phyloP scores from a whole-genome alignment of 148 eudicot genomes.

The Arbutus unedo region DNA sequence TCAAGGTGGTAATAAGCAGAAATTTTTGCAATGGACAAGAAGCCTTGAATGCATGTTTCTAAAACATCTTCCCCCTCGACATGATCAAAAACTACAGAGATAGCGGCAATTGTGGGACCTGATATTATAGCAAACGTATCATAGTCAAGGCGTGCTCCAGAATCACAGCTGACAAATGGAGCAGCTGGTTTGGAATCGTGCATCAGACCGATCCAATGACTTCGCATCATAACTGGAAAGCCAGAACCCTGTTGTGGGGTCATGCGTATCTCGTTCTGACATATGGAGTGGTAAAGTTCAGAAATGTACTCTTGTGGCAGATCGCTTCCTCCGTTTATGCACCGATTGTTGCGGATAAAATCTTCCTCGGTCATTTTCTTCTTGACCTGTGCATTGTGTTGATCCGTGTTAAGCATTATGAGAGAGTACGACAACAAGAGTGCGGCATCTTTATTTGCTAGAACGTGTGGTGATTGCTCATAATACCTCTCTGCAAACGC shows the following conservation, averaged over 20 bases:
- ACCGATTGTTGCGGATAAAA: conserved; percentile 83
- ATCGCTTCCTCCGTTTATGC: conserved; percentile 86
- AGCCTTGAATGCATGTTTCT: conserved; percentile 88
- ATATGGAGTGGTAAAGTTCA: conserved; percentile 78
- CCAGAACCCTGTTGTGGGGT: conserved; percentile 72
- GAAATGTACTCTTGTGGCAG: conserved; percentile 77
- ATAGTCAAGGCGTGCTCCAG: conserved; percentile 70
- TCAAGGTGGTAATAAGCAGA: conserved; percentile 75
- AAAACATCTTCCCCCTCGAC: conserved; percentile 80
- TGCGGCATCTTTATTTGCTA: conserved; percentile 92
- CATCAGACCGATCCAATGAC: conserved; percentile 84
- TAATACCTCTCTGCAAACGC: conserved; percentile 89
- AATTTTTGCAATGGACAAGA: conserved; percentile 77
- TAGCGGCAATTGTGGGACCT: conserved; percentile 93
- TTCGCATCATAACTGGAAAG: conserved; percentile 59
- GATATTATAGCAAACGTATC: conserved; percentile 90
- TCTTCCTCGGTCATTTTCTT: conserved; percentile 96
- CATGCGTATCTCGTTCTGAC: conserved; percentile 81
- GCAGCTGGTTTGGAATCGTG: conserved; percentile 68
- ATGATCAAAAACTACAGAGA: conserved; percentile 90
- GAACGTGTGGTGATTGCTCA: conserved; percentile 74
- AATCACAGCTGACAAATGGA: conserved; percentile 66
- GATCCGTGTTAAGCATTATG: conserved; percentile 91
- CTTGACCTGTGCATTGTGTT: conserved; percentile 91
- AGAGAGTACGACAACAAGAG: conserved; percentile 78